These are phyloP conservation scores for Paramecium tetraurelia DNA, from an alignment of 73 alveolate species.

Conservation along the genomic window DNA sequence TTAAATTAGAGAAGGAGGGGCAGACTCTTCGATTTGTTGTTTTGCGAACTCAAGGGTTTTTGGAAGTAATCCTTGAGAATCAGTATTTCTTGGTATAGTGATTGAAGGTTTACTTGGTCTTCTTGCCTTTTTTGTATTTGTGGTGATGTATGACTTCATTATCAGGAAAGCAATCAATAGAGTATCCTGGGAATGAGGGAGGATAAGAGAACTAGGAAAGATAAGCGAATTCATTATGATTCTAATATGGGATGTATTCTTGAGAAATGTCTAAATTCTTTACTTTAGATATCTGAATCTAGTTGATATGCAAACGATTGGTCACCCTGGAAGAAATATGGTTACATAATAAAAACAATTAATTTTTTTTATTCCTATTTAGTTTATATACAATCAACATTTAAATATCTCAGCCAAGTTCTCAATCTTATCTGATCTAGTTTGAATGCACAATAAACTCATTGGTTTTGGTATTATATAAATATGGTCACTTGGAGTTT, in stretches of 20 bases:
- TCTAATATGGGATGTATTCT: background rate
- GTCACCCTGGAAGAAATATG: background rate
- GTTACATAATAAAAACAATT: background rate
- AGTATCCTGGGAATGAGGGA: background rate
- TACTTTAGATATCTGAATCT: background rate
- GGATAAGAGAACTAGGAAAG: background rate
- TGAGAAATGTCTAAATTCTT: background rate
- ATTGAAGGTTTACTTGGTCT: background rate
- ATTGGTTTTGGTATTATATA: background rate
- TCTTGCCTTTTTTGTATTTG: background rate
- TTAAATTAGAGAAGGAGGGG: background rate
- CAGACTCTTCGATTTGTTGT: background rate
- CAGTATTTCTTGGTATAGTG: background rate
- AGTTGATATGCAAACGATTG: background rate
- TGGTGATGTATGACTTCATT: background rate
- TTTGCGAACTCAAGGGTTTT: background rate
- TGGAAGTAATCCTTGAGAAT: background rate
- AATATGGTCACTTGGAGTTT: background rate
- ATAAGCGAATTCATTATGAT: background rate
- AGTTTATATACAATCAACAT: background rate
- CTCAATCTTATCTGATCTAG: background rate
- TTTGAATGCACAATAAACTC: background rate
- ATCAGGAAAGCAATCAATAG: background rate
- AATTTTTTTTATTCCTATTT: background rate
- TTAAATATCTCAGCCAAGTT: background rate